Evolutionary conservation across 2,329 filamentous ascomycete genomes (phyloP).

Genomic region (Microdochium trichocladiopsis): DNA sequence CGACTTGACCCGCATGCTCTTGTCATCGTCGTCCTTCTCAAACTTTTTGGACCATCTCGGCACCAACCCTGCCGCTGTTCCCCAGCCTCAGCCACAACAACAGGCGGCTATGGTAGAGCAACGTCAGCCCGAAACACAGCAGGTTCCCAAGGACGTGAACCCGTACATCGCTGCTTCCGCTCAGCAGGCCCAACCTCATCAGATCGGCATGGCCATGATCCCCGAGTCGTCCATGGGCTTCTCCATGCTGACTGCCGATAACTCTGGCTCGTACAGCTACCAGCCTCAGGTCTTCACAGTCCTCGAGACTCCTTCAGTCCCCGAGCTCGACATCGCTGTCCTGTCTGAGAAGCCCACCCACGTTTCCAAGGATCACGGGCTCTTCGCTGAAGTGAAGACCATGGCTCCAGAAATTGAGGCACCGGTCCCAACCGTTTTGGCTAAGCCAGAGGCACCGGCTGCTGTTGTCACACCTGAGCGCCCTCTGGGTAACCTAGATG

Average conservation of each 20-base stretch:
- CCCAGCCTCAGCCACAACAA: slow-evolving; percentile 24
- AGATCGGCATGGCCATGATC: slow-evolving; percentile 76
- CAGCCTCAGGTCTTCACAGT: slow-evolving; percentile 70
- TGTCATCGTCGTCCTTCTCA: slow-evolving; percentile 75
- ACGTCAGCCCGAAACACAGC: slow-evolving; percentile 36
- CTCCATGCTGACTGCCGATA: slow-evolving; percentile 58
- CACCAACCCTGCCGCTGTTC: slow-evolving; percentile 43
- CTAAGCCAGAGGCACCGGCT: slow-evolving; percentile 23
- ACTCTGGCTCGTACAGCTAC: slow-evolving; percentile 45
- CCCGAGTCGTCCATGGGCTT: slow-evolving; percentile 74
- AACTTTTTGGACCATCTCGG: slow-evolving; percentile 70
- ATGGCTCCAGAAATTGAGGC: slow-evolving; percentile 38
- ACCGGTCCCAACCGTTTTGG: slow-evolving; percentile 20
- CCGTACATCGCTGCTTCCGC: slow-evolving; percentile 43
- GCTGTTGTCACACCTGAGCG: slow-evolving; percentile 16
- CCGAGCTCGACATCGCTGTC: slow-evolving; percentile 51
- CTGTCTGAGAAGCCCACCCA: slow-evolving; percentile 67
- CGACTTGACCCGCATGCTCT: slow-evolving; percentile 73
- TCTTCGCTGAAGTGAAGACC: not conserved
- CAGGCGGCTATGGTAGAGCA: slow-evolving; percentile 32
- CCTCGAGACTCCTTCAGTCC: slow-evolving; percentile 60
- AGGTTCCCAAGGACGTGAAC: slow-evolving; percentile 60
- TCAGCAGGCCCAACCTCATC: slow-evolving; percentile 50
- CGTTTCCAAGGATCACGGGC: slow-evolving; percentile 16
- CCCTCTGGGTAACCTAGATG: slow-evolving; percentile 29